Evolutionary conservation across 2,329 filamentous ascomycete genomes (phyloP), one percentile per base, ranked within the genome.

Genomic region (Microdochium paspali): DNA sequence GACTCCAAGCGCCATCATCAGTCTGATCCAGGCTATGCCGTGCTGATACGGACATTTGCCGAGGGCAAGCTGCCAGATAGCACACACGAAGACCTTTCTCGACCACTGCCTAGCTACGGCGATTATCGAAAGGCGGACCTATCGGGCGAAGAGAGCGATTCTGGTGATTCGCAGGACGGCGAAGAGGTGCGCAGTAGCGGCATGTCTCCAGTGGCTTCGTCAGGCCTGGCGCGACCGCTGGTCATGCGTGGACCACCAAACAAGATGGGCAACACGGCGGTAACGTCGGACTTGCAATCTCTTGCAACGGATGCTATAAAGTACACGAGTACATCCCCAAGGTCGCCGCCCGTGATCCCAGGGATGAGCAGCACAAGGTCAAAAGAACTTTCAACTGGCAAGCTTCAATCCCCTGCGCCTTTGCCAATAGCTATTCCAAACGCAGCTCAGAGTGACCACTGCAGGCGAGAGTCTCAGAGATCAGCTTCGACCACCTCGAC

Each of bases 1-100:
- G 18, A 40, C 12, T 40, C 13, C 18, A 40, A 40, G 18, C 35
- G 4, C 12, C 13, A 40, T 20, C 10, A 7, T 20, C 3, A 5
- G 35, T 20, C 35, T 21, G 35, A 40, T 56, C 77, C 77, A 60
- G 79, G 77, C 56, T 81, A 86, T 74, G 78, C 73, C 55, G 80
- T 87, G 53, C 72, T 91, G 63, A 74, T 91, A 52, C 66, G 70
- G 49, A 71, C 74, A 62, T 74, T 90, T 69, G 78, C 70, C 56
- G 77, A 72, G 59, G 79, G 81, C 58, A 80, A 80, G 58, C 71
- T 72, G 54, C 80, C 77, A 45, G 82, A 89, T 45, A 76, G 88
- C 58, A 82, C 82, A 49, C 67, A 66, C 53, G 61, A 67, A 58
- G 84, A 79, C 49, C 76, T 73, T 52, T 66, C 68, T 51, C 61